Percentiles rank a stretch among this genome's conserved stretches.
phyloP scores from a whole-genome alignment of 1,284 basidiomycete genomes.

The Malassezia obtusa region DNA sequence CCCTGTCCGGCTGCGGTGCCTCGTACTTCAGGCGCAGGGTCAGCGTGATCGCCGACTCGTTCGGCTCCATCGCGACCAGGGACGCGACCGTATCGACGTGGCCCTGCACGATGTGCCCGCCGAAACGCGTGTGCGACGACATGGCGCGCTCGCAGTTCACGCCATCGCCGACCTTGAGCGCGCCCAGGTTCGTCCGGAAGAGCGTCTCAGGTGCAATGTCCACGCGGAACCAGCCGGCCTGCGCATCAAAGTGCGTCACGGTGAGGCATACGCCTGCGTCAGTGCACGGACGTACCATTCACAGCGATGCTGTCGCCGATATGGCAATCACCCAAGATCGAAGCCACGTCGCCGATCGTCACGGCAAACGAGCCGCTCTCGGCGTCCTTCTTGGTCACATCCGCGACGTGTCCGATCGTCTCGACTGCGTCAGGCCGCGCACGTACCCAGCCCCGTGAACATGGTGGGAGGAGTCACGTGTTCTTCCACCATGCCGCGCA shows the following conservation, averaged over 20 bases:
- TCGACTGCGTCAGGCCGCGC: slow-evolving; percentile 50
- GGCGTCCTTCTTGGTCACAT: slow-evolving; percentile 52
- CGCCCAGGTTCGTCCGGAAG: slow-evolving; percentile 69
- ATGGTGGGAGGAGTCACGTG: slow-evolving; percentile 14
- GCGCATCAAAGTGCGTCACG: slow-evolving; percentile 63
- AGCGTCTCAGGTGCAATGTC: slow-evolving; percentile 96
- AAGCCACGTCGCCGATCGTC: slow-evolving; percentile 62
- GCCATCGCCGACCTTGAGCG: slow-evolving; percentile 64
- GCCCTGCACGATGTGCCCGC: slow-evolving; percentile 86
- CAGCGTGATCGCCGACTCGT: slow-evolving; percentile 78
- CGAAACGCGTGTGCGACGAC: slow-evolving; percentile 78
- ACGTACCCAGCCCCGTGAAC: slow-evolving; percentile 38
- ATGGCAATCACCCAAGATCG: slow-evolving; percentile 79
- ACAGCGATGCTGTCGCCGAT: slow-evolving; percentile 90
- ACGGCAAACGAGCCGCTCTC: slow-evolving; percentile 67
- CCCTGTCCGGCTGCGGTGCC: slow-evolving; percentile 6
- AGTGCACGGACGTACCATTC: slow-evolving; percentile 53
- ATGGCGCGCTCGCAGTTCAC: slow-evolving; percentile 95
- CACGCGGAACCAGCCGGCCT: slow-evolving; percentile 60
- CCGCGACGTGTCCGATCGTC: slow-evolving; percentile 64
- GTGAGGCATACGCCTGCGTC: slow-evolving; percentile 60
- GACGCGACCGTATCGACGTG: slow-evolving; percentile 68
- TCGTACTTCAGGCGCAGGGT: slow-evolving; percentile 56
- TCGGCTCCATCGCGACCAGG: slow-evolving; percentile 54
- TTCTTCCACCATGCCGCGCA: slow-evolving; percentile 70